Evolutionary conservation across 83 land plant species (phyloP).

Genomic region (Diphasiastrum complanatum): DNA sequence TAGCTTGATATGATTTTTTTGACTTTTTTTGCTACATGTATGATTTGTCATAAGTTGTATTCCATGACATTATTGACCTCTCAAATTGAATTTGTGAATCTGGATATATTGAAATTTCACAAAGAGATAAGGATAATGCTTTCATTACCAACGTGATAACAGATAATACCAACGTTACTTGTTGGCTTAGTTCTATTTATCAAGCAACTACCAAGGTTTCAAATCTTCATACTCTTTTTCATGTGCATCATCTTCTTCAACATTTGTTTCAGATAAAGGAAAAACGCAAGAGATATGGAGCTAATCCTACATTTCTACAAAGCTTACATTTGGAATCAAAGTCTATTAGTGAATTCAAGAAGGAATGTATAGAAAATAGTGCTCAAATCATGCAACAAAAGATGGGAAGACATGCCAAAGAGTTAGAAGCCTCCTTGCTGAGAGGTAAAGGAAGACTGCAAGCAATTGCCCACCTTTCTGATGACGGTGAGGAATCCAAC

Average conservation of each 20-base stretch:
- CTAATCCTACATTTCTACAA: slow-evolving; percentile 28
- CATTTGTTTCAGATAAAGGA: slow-evolving; percentile 3
- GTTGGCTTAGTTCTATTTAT: too few species aligned
- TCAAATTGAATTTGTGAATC: too few species aligned
- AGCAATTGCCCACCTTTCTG: slow-evolving; percentile 23
- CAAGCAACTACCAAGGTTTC: too few species aligned
- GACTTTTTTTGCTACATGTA: too few species aligned
- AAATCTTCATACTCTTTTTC: not conserved
- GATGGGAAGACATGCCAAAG: slow-evolving; percentile 20
- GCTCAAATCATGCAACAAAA: slow-evolving; percentile 1
- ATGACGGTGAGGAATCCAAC: not conserved
- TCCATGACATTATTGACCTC: too few species aligned
- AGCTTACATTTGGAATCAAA: slow-evolving; percentile 18
- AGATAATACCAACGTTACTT: too few species aligned
- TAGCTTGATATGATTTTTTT: too few species aligned
- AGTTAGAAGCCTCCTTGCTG: slow-evolving; percentile 22
- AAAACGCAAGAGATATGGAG: slow-evolving; percentile 35
- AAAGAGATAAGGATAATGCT: too few species aligned
- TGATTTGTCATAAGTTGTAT: too few species aligned
- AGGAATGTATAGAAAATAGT: slow-evolving; percentile 5
- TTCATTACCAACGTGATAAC: too few species aligned
- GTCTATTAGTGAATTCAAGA: too few species aligned
- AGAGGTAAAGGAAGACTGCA: slow-evolving; percentile 11
- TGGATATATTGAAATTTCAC: too few species aligned
- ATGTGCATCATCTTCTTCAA: not conserved